Conservation (phyloP, 169 alveolate genomes). For the Eimeria falciformis region DNA sequence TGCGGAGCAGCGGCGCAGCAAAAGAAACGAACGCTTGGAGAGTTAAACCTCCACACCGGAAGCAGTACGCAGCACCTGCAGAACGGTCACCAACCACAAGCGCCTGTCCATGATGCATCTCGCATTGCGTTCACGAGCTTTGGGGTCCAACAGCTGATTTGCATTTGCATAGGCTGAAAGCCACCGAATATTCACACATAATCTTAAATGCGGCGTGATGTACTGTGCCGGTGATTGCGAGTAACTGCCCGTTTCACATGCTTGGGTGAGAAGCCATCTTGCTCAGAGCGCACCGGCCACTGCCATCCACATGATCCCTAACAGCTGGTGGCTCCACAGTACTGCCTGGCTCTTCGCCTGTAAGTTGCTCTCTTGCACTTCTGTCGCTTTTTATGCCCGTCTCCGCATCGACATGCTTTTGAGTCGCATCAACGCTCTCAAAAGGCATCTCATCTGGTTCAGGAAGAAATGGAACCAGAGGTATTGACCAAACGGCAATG, state of each 20-base stretch:
- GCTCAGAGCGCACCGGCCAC: too few species aligned
- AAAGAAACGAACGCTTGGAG: background rate
- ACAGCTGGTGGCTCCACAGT: too few species aligned
- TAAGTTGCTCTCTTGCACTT: background rate
- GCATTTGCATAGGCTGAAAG: too few species aligned
- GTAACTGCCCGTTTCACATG: too few species aligned
- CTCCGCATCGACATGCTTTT: background rate
- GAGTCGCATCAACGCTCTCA: background rate
- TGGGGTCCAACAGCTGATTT: too few species aligned
- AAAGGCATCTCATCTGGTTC: background rate
- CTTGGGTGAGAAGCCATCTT: too few species aligned
- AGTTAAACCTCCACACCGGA: background rate
- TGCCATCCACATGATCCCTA: too few species aligned
- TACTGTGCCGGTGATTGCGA: too few species aligned
- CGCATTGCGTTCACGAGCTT: too few species aligned
- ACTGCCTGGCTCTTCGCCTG: background rate
- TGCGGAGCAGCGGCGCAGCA: conserved; percentile 42
- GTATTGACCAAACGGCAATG: conserved; percentile 2
- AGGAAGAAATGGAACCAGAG: conserved; percentile 1
- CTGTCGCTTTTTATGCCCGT: background rate
- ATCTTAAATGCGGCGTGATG: too few species aligned
- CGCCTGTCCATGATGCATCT: too few species aligned
- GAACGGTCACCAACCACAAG: background rate
- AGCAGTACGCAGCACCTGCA: conserved; percentile 30
- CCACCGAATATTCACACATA: too few species aligned